phyloP scores from a whole-genome alignment of 257 asterid species.

The Scutellaria barbata region DNA sequence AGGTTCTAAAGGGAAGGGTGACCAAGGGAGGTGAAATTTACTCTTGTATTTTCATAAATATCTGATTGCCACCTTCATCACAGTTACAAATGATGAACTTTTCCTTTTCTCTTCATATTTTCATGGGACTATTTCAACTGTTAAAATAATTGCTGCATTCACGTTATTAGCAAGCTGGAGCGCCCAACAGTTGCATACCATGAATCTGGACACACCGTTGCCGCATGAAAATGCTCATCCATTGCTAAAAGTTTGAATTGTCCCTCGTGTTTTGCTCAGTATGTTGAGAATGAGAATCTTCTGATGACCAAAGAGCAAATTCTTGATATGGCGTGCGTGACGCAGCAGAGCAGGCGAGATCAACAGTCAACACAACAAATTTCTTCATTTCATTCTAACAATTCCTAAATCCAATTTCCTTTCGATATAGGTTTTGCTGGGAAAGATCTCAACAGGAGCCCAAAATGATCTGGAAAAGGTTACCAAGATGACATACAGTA shows the following conservation, averaged over 20 bases:
- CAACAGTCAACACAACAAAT: neutral
- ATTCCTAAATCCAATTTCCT: neutral
- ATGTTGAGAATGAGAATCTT: constrained; percentile 80
- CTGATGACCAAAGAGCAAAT: constrained; percentile 86
- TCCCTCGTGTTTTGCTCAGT: constrained; percentile 92
- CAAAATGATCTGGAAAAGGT: constrained; percentile 94
- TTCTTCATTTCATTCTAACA: no score
- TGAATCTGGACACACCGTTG: constrained; percentile 92
- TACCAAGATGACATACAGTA: constrained; percentile 86
- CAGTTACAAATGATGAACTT: no score
- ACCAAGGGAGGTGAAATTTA: constrained; percentile 70
- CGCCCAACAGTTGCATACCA: constrained; percentile 85
- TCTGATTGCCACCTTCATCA: constrained; percentile 10
- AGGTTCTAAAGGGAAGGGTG: constrained; percentile 73
- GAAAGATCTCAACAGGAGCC: constrained; percentile 92
- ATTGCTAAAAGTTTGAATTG: constrained; percentile 77
- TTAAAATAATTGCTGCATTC: constrained; percentile 25
- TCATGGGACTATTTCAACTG: no score
- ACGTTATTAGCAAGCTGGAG: constrained; percentile 80
- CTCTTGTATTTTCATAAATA: neutral
- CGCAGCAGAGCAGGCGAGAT: constrained; percentile 88
- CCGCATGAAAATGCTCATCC: constrained; percentile 94
- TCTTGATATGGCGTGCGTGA: constrained; percentile 87
- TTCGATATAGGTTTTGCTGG: constrained; percentile 65
- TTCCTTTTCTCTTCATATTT: no score